Evolutionary conservation across 2,329 filamentous ascomycete species (phyloP).

Genomic region (Hymenoscyphus salicellus): DNA sequence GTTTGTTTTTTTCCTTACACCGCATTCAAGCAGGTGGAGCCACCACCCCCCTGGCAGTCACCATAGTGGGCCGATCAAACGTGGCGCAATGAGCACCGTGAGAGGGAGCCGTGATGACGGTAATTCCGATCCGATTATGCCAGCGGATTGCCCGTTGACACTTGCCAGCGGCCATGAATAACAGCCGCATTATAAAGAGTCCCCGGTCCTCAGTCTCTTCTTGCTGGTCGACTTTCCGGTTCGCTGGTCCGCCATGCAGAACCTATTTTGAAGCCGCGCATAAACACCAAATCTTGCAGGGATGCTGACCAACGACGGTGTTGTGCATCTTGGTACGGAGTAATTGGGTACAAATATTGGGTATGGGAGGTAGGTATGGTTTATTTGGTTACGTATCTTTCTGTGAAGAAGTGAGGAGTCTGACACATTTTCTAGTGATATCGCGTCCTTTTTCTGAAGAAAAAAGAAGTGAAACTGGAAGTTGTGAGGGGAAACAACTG

Average conservation of each 20-base stretch:
- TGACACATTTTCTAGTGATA: background rate
- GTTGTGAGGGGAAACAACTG: background rate
- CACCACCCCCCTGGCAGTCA: background rate
- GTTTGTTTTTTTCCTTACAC: conserved; percentile 6
- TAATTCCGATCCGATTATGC: conserved; percentile 2
- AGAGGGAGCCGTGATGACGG: background rate
- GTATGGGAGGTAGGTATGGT: background rate
- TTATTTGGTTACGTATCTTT: background rate
- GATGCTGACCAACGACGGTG: background rate
- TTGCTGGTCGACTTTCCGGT: background rate
- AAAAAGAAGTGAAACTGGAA: background rate
- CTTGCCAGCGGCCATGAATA: background rate
- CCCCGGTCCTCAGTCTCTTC: background rate
- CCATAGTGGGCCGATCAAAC: background rate
- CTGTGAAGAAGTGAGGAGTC: background rate
- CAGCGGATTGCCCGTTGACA: background rate
- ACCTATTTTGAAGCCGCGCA: background rate
- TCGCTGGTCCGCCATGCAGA: background rate
- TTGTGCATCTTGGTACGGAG: background rate
- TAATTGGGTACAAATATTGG: background rate
- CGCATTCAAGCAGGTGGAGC: conserved; percentile 3
- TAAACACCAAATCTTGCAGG: background rate
- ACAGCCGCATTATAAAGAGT: background rate
- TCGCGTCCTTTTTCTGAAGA: background rate
- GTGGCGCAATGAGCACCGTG: conserved; percentile 3